Evolutionary conservation across 345 rosid genomes (phyloP).

Genomic region (Arabidopsis suecica): DNA sequence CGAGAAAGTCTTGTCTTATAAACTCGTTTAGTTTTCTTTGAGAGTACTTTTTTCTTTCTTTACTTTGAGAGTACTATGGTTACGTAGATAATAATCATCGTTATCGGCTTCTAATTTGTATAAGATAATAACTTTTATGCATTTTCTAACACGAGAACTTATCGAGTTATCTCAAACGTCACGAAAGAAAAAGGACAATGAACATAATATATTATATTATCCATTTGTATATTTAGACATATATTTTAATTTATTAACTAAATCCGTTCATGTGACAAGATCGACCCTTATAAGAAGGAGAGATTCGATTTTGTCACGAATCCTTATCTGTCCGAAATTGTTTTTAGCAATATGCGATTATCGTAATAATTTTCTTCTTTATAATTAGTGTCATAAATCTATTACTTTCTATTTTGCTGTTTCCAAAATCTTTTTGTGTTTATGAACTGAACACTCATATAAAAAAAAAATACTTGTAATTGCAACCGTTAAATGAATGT

Average conservation of each 20-base stretch:
- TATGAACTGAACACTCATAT: not conserved
- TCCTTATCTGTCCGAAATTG: slow-evolving; percentile 33
- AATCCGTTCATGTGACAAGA: slow-evolving; percentile 31
- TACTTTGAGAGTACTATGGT: not conserved
- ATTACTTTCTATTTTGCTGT: too few relatives aligned
- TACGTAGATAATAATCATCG: not conserved
- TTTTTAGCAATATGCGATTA: slow-evolving; percentile 8
- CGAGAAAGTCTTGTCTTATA: not conserved
- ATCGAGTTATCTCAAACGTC: slow-evolving; percentile 38
- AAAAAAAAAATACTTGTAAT: too few relatives aligned
- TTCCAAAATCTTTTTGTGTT: not conserved
- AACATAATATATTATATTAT: slow-evolving; percentile 9
- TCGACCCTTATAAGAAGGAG: slow-evolving; percentile 24
- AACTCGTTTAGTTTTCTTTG: not conserved
- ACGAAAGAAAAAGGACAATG: slow-evolving; percentile 19
- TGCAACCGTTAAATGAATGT: not conserved
- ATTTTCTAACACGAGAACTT: slow-evolving; percentile 15
- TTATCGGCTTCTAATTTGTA: slow-evolving; percentile 18
- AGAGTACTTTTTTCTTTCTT: not conserved
- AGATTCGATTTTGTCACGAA: slow-evolving; percentile 40
- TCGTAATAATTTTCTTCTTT: not conserved
- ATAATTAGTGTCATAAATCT: not conserved
- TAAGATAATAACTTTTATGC: slow-evolving; percentile 12
- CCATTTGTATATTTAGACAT: not conserved
- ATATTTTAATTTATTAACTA: slow-evolving; percentile 5